phyloP scores from a whole-genome alignment of 441 rosid species.

The Dalechampia spathulata region DNA sequence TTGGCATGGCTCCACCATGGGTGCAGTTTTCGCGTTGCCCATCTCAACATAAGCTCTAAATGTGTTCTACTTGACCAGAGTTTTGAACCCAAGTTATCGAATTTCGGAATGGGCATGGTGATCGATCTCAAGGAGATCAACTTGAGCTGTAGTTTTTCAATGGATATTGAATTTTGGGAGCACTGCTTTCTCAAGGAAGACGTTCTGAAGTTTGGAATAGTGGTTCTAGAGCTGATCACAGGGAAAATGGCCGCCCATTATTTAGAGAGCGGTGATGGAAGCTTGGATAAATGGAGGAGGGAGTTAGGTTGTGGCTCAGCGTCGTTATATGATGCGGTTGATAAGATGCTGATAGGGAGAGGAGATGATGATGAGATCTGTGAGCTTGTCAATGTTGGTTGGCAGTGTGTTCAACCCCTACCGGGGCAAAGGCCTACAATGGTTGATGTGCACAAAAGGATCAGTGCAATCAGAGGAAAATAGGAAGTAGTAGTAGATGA shows the following conservation, averaged over 20 bases:
- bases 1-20: slow-evolving; percentile 41
- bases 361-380: no score
- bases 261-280: background rate
- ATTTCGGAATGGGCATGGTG: slow-evolving; percentile 9
- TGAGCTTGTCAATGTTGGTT: no score
- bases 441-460: no score
- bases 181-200: background rate
- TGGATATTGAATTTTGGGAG: slow-evolving; percentile 15
- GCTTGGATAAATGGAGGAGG: background rate
- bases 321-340: no score
- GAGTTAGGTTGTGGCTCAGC: no score
- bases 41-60: slow-evolving; percentile 32
- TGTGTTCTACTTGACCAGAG: slow-evolving; percentile 20
- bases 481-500: no score
- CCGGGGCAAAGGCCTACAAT: no score
- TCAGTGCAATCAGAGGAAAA: no score
- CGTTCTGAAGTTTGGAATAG: background rate
- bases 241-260: background rate
- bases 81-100: slow-evolving; percentile 29
- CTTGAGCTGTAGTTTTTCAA: background rate
- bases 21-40: slow-evolving; percentile 25
- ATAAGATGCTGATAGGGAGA: no score
- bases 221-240: slow-evolving; percentile 1
- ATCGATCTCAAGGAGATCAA: background rate
- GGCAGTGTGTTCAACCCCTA: no score